Percentiles rank a stretch among this genome's conserved stretches.
phyloP scores from a whole-genome alignment of 1,284 basidiomycete species.

The Phlebopus sp. region DNA sequence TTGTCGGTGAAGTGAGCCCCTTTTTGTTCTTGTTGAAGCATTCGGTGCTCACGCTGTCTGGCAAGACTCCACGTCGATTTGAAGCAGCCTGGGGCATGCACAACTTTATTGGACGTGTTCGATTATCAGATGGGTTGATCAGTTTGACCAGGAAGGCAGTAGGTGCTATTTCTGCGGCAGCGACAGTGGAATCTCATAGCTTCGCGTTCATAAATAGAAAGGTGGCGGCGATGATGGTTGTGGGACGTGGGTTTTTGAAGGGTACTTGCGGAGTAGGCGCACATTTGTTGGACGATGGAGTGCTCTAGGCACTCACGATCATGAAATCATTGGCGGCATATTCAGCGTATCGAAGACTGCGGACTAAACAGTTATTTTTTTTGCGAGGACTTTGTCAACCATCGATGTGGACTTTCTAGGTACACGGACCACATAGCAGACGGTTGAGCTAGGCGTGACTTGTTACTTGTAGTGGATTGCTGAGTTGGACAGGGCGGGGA shows the following conservation, averaged over 20 bases:
- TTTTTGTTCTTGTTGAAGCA: slow-evolving; percentile 17
- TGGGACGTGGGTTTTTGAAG: slow-evolving; percentile 35
- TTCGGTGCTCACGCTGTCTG: slow-evolving; percentile 23
- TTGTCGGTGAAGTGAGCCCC: slow-evolving; percentile 31
- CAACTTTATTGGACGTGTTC: slow-evolving; percentile 46
- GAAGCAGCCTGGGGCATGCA: slow-evolving; percentile 37
- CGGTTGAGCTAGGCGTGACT: no score
- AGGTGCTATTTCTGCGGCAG: slow-evolving; percentile 9
- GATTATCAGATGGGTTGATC: slow-evolving; percentile 50
- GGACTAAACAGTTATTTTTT: slow-evolving; percentile 14
- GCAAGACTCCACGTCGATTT: slow-evolving; percentile 31
- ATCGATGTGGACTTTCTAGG: slow-evolving; percentile 23
- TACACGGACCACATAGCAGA: neutral
- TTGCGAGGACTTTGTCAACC: slow-evolving; percentile 28
- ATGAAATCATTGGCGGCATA: slow-evolving; percentile 43
- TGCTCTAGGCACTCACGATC: slow-evolving; percentile 19
- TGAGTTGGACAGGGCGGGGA: neutral
- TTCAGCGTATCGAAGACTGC: slow-evolving; percentile 50
- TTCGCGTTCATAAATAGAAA: slow-evolving; percentile 18
- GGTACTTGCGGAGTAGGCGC: slow-evolving; percentile 24
- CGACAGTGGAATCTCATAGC: slow-evolving; percentile 2
- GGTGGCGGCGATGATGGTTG: slow-evolving; percentile 25
- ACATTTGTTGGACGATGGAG: slow-evolving; percentile 31
- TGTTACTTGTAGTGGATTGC: neutral
- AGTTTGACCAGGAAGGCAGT: slow-evolving; percentile 38